These are phyloP conservation scores for Sclerotiophoma versabilis DNA, from an alignment of 2,329 filamentous ascomycete species.

Conservation along the genomic window DNA sequence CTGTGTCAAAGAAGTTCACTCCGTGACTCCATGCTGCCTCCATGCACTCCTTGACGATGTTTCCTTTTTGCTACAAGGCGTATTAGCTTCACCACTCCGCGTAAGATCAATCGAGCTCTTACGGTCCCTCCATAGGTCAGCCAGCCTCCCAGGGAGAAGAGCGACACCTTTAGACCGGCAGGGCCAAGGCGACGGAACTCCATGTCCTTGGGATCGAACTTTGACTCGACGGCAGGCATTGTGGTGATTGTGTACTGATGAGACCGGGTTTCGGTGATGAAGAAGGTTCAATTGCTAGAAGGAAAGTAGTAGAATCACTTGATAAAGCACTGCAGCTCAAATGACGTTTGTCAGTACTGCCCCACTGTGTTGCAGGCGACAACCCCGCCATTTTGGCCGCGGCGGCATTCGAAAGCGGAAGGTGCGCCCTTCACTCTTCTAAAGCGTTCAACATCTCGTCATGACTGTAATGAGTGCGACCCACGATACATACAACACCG, in stretches of 20 bases:
- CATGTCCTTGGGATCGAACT: slow-evolving; percentile 60
- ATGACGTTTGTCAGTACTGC: slow-evolving; percentile 4
- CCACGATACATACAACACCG: not conserved
- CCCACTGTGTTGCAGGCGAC: not conserved
- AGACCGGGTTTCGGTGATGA: not conserved
- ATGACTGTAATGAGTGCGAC: slow-evolving; percentile 1
- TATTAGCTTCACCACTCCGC: not conserved
- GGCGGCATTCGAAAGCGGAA: slow-evolving; percentile 7
- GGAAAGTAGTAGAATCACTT: not conserved
- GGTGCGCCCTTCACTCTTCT: not conserved
- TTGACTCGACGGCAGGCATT: slow-evolving; percentile 53
- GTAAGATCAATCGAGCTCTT: slow-evolving; percentile 30
- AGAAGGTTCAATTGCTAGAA: not conserved
- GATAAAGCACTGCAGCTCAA: not conserved
- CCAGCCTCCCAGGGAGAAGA: slow-evolving; percentile 57
- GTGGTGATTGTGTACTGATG: slow-evolving; percentile 11
- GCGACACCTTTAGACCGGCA: slow-evolving; percentile 59
- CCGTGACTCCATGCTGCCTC: slow-evolving; percentile 58
- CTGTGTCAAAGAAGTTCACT: slow-evolving; percentile 60
- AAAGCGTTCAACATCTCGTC: not conserved
- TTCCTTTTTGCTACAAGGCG: slow-evolving; percentile 27
- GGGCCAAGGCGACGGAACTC: slow-evolving; percentile 38
- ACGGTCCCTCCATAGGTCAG: slow-evolving; percentile 57
- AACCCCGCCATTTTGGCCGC: slow-evolving; percentile 6
- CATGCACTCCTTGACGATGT: slow-evolving; percentile 60